phyloP scores from a whole-genome alignment of 2,329 filamentous ascomycete species.

The Trichoderma arundinaceum region DNA sequence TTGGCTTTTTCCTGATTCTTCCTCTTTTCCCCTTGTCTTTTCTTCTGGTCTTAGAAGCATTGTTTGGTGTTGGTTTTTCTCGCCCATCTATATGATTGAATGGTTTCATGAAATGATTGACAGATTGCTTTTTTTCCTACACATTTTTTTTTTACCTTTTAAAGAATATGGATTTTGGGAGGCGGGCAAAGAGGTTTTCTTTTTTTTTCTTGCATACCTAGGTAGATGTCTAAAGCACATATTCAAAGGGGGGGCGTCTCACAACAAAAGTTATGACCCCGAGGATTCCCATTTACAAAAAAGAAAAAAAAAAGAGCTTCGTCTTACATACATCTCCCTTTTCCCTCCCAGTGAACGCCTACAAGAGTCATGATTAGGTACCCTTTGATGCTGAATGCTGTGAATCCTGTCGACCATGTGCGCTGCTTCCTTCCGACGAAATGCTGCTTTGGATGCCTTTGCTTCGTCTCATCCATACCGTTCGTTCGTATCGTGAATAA shows the following conservation, averaged over 20 bases:
- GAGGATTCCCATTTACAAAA: slow-evolving; percentile 20
- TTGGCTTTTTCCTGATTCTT: background rate
- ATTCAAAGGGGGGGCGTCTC: slow-evolving; percentile 5
- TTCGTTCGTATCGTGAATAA: slow-evolving; percentile 1
- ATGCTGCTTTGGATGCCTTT: slow-evolving; percentile 16
- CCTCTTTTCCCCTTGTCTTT: background rate
- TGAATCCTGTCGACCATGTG: background rate
- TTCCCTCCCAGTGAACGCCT: slow-evolving; percentile 21
- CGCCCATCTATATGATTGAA: slow-evolving; percentile 13
- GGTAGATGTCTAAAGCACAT: slow-evolving; percentile 16
- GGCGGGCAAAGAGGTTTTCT: slow-evolving; percentile 8
- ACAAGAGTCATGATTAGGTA: slow-evolving; percentile 17
- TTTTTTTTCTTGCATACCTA: slow-evolving; percentile 25
- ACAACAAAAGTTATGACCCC: slow-evolving; percentile 2
- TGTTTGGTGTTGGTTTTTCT: slow-evolving; percentile 23
- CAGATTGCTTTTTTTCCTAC: slow-evolving; percentile 13
- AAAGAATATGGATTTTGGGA: slow-evolving; percentile 15
- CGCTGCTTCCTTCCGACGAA: slow-evolving; percentile 7
- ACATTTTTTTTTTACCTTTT: background rate
- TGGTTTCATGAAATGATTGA: slow-evolving; percentile 25
- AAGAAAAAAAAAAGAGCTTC: slow-evolving; percentile 12
- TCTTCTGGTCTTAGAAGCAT: slow-evolving; percentile 10
- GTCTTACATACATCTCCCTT: slow-evolving; percentile 9
- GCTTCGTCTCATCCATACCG: background rate
- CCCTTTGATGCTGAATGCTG: slow-evolving; percentile 16